Evolutionary conservation across 208 protist species (phyloP).

Genomic region (Trypanosoma vivax): DNA sequence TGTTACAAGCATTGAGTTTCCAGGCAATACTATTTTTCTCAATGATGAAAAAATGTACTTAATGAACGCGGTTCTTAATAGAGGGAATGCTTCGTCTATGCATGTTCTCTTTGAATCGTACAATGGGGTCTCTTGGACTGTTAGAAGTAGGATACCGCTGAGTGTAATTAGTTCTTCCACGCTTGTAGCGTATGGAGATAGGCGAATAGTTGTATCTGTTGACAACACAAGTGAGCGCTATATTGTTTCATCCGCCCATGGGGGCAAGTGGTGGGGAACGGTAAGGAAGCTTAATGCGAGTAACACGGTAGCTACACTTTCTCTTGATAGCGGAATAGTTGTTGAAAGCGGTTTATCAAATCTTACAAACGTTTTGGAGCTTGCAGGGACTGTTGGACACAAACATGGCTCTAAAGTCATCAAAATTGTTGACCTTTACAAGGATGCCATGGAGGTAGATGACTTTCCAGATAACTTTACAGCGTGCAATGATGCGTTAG

Average conservation of each 20-base stretch:
- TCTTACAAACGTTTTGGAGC: conserved; percentile 3
- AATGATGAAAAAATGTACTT: conserved; percentile 29
- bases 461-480: conserved; percentile 12
- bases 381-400: conserved; percentile 10
- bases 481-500: conserved; percentile 6
- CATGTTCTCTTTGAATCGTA: conserved; percentile 26
- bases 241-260: conserved; percentile 29
- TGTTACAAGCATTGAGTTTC: conserved; percentile 32
- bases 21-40: conserved; percentile 32
- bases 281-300: conserved; percentile 28
- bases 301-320: conserved; percentile 21
- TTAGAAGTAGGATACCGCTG: conserved; percentile 19
- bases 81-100: conserved; percentile 14
- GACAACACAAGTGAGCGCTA: conserved; percentile 9
- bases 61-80: conserved; percentile 32
- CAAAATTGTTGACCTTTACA: conserved; percentile 15
- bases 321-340: conserved; percentile 16
- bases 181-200: neutral
- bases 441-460: conserved; percentile 3
- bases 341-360: conserved; percentile 19
- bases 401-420: conserved; percentile 8
- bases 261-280: conserved; percentile 34
- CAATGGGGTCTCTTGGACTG: conserved; percentile 34
- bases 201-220: conserved; percentile 10
- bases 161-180: conserved; percentile 4